Evolutionary conservation across 371 early-diverging fungal genomes (phyloP).

Genomic region (Apophysomyces trapeziformis): DNA sequence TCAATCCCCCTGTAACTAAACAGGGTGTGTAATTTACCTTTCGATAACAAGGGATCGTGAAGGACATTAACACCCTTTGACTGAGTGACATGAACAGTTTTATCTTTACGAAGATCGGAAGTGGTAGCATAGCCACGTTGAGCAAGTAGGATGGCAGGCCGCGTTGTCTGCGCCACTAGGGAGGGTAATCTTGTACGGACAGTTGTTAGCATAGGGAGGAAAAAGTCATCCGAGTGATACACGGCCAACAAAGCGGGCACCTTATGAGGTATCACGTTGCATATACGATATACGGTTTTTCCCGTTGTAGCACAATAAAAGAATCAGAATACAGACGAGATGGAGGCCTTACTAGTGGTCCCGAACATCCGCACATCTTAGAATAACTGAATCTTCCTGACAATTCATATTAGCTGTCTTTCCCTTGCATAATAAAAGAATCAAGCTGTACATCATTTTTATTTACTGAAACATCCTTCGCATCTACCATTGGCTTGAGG

Average conservation of each 20-base stretch:
- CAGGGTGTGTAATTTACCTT: constrained; percentile 33
- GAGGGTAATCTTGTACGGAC: background rate
- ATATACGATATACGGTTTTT: constrained; percentile 5
- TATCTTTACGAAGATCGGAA: constrained; percentile 59
- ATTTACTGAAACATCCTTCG: background rate
- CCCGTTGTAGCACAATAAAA: constrained; percentile 1
- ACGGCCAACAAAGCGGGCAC: background rate
- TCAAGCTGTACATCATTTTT: background rate
- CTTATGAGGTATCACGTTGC: constrained; percentile 7
- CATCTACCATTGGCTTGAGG: too few relatives aligned
- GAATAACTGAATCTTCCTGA: background rate
- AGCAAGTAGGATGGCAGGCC: constrained; percentile 22
- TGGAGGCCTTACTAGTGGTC: too few relatives aligned
- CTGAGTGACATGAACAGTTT: constrained; percentile 58
- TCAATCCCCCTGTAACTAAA: background rate
- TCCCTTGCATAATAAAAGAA: background rate
- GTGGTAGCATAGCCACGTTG: constrained; percentile 13
- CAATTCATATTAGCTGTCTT: background rate
- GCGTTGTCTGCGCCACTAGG: background rate
- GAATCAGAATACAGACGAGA: background rate
- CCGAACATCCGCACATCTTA: too few relatives aligned
- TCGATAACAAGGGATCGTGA: constrained; percentile 64
- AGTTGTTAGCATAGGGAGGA: background rate
- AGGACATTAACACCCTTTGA: constrained; percentile 63
- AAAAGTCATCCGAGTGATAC: constrained; percentile 6